phyloP scores from a whole-genome alignment of 305 asterid species.

The Fraxinus latifolia region DNA sequence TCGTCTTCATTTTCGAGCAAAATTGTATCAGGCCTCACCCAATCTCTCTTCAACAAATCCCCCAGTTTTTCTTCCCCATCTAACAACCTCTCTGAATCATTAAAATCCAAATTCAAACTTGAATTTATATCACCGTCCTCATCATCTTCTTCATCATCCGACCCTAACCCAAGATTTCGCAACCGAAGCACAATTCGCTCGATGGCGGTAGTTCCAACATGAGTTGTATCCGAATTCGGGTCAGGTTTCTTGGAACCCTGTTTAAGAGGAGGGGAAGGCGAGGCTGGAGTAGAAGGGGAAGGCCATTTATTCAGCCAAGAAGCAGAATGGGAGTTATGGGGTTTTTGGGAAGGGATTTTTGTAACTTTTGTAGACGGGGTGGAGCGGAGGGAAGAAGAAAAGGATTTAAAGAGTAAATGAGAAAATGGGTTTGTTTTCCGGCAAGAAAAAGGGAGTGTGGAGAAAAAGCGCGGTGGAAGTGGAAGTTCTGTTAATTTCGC shows the following conservation, averaged over 20 bases:
- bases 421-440: slow-evolving; percentile 36
- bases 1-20: slow-evolving; percentile 55
- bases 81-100: slow-evolving; percentile 25
- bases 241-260: slow-evolving; percentile 37
- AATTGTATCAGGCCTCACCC: slow-evolving; percentile 88
- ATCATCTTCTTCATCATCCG: slow-evolving; percentile 43
- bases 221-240: slow-evolving; percentile 34
- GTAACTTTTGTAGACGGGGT: slow-evolving; percentile 27
- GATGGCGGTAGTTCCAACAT: slow-evolving; percentile 62
- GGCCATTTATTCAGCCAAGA: slow-evolving; percentile 85
- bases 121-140: slow-evolving; percentile 35
- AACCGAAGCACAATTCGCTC: slow-evolving; percentile 87
- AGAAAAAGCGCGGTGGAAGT: slow-evolving; percentile 56
- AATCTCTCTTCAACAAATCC: slow-evolving; percentile 89
- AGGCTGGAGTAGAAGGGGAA: slow-evolving; percentile 34
- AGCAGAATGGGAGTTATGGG: slow-evolving; percentile 28
- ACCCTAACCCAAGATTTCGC: slow-evolving; percentile 75
- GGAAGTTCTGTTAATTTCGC: slow-evolving; percentile 69
- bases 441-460: slow-evolving; percentile 44
- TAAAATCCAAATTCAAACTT: slow-evolving; percentile 18
- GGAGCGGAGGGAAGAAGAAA: slow-evolving; percentile 54
- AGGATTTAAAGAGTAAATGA: slow-evolving; percentile 48
- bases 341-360: slow-evolving; percentile 37
- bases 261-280: slow-evolving; percentile 24
- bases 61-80: slow-evolving; percentile 65